Evolutionary conservation across 2,329 filamentous ascomycete genomes (phyloP), one percentile per base, ranked within the genome.

Genomic region (Periconia macrospinosa): DNA sequence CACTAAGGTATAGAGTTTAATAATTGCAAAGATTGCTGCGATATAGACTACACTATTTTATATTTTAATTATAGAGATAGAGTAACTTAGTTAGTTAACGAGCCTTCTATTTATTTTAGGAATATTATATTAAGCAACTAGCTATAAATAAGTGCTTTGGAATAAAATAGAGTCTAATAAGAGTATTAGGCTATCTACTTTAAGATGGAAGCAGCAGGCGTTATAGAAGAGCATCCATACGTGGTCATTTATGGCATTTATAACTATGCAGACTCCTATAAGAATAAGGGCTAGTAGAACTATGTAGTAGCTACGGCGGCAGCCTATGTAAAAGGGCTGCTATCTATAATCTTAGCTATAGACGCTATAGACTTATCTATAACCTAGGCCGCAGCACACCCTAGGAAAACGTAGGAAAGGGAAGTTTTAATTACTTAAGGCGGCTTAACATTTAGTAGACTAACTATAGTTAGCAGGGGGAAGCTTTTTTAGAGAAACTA

Each of bases 261-360:
- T 52, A 60, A 65, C 48, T 65, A 65, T 44, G 49, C 60, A 40
- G 59, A 65, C 45, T 62, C 59, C 23, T 58, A 65, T 40, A 63
- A 63, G 53, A 60, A 56, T 42, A 55, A 59, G 17, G 47, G 27
- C 15, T 61, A 52, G 56, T 50, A 59, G 42, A 19, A 46, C 3
- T 55, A 57, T 18, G 54, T 50, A 2, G 59, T 56, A 15, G 41
- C 18, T n/a, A 52, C 53, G 23, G 58, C 58, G 37, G 57, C 49
- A 19, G 51, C 33, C 49, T 58, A 49, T 45, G 50, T 53, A 2
- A 58, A 55, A 49, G 53, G 17, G 35, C 19, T 58, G 14, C 27
- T 53, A 33, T 37, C 20, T 7, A 47, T 51, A 20, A 46, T 53
- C 19, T 37, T 37, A 14, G 45, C 30, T 2, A 41, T 41, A 30